phyloP scores from a whole-genome alignment of 148 eudicot genomes.

The Fagopyrum homotropicum region DNA sequence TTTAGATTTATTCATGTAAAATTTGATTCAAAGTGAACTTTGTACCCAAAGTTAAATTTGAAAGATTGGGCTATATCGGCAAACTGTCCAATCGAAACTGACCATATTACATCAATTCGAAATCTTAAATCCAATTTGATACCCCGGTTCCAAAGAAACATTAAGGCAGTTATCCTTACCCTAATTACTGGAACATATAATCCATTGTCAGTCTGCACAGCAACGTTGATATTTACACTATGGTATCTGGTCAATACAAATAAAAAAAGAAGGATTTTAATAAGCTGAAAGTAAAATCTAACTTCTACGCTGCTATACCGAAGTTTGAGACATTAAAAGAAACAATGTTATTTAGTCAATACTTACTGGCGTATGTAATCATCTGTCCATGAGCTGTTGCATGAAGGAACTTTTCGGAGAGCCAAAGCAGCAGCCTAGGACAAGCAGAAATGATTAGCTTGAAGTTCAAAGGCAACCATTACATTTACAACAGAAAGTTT shows the following conservation, averaged over 20 bases:
- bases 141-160: conserved; percentile 4
- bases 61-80: background rate
- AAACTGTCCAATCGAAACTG: background rate
- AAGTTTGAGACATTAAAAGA: background rate
- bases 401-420: conserved; percentile 83
- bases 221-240: conserved; percentile 83
- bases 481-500: too few species aligned
- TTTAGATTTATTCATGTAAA: background rate
- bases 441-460: background rate
- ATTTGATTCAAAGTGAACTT: background rate
- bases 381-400: conserved; percentile 96
- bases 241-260: conserved; percentile 43
- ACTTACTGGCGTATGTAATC: conserved; percentile 92
- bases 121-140: conserved; percentile 21
- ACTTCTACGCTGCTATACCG: background rate
- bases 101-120: conserved; percentile 52
- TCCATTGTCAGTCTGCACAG: conserved; percentile 96
- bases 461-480: background rate
- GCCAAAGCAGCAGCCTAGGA: conserved; percentile 98
- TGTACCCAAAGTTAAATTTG: background rate
- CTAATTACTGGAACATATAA: conserved; percentile 75
- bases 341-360: background rate
- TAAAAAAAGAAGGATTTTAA: background rate
- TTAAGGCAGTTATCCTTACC: conserved; percentile 35
- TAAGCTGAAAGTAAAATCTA: background rate